phyloP scores from a whole-genome alignment of 2,329 filamentous ascomycete species.

The Pseudohalonectria lignicola region DNA sequence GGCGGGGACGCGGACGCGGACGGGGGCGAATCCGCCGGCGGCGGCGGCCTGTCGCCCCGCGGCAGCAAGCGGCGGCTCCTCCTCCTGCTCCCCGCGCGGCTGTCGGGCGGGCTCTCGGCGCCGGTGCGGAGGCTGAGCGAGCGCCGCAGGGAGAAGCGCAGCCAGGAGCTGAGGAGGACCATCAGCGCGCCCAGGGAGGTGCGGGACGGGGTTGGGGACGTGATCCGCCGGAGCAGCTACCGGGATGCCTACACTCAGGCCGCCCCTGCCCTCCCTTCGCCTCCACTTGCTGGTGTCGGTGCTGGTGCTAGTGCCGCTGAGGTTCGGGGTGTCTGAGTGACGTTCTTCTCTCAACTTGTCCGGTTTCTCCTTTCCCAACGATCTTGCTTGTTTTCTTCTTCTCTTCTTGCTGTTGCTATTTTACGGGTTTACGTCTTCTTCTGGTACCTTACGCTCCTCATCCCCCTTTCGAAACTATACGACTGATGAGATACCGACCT shows the following conservation, averaged over 20 bases:
- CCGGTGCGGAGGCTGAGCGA: constrained; percentile 46
- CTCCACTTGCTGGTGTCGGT: too few species aligned
- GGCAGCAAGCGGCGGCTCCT: background rate
- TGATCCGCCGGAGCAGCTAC: constrained; percentile 33
- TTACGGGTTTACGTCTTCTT: too few species aligned
- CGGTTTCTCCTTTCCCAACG: background rate
- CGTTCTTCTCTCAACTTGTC: background rate
- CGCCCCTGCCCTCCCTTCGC: too few species aligned
- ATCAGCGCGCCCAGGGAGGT: constrained; percentile 50
- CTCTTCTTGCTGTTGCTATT: constrained; percentile 6
- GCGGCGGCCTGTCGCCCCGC: background rate
- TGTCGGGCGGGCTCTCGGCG: constrained; percentile 35
- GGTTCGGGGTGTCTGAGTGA: background rate
- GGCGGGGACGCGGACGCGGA: too few species aligned
- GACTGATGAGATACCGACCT: too few species aligned
- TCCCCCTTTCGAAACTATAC: too few species aligned
- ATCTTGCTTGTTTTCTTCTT: constrained; percentile 2
- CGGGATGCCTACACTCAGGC: constrained; percentile 16
- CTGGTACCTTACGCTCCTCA: too few species aligned
- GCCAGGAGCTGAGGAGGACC: constrained; percentile 44
- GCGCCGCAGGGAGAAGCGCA: constrained; percentile 45
- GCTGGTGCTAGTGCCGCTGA: background rate
- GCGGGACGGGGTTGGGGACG: constrained; percentile 45
- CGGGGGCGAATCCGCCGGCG: background rate
- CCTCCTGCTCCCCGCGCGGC: too few species aligned